phyloP scores from a whole-genome alignment of 768 basidiomycete genomes.

The Tubosaeta sp. region DNA sequence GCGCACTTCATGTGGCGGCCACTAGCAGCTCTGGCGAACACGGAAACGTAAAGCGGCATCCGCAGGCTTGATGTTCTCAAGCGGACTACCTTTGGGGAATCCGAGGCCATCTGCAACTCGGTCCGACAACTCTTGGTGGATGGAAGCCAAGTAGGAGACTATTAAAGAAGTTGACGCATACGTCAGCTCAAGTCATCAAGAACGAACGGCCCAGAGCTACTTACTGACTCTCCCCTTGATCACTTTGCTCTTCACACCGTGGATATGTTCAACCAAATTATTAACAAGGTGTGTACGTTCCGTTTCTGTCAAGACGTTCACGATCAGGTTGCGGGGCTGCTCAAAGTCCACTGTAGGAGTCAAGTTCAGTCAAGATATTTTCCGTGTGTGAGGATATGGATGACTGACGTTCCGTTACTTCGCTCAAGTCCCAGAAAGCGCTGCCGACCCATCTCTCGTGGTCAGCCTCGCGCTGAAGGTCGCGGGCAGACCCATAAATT shows the following conservation, averaged over 20 bases:
- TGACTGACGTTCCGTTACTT: conserved; percentile 74
- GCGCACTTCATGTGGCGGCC: too few species aligned
- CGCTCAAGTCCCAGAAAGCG: conserved; percentile 64
- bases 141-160: conserved; percentile 79
- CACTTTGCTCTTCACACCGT: conserved; percentile 52
- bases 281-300: conserved; percentile 49
- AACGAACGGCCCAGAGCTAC: conserved; percentile 23
- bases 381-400: not conserved
- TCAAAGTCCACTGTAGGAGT: conserved; percentile 68
- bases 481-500: conserved; percentile 39
- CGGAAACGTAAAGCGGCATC: conserved; percentile 53
- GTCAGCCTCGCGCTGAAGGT: conserved; percentile 34
- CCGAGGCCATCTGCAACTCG: conserved; percentile 76
- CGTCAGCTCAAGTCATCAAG: not conserved
- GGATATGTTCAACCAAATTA: conserved; percentile 65
- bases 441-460: conserved; percentile 78
- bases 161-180: conserved; percentile 1
- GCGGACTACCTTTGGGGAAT: conserved; percentile 51
- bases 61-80: conserved; percentile 54
- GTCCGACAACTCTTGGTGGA: conserved; percentile 71
- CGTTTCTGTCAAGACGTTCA: not conserved
- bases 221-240: conserved; percentile 65
- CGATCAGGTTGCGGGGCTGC: conserved; percentile 56
- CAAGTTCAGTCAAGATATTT: not conserved
- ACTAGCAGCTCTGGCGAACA: conserved; percentile 5